Evolutionary conservation across 805 yeast species (phyloP), one percentile per base, ranked within the genome.

Genomic region (Candida silvatica): DNA sequence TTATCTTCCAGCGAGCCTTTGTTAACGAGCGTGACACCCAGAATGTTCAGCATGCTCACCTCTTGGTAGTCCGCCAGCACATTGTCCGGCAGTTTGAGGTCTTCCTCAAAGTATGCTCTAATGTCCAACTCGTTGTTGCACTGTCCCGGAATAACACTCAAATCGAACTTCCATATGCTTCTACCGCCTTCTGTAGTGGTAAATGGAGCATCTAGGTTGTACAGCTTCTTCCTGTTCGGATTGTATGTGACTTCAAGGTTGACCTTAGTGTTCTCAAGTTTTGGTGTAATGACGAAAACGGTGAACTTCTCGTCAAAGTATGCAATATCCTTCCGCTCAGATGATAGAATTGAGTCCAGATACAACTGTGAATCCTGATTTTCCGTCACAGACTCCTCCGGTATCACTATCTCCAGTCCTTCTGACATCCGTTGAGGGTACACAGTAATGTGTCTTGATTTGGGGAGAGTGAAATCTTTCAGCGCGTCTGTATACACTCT

Each of bases 331-430:
- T 74, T 69, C 17, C 54, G 57, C 4, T 56, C 56, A 20, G 69
- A 61, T 42, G 80, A 87, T 18, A 71, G 61, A 2, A 70, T 64
- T 17, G 12, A 18, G 5, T 27, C 12, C 15, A 18, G 20, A 4
- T 20, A 20, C 35, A 20, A 20, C 39, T 20, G 20, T 42, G 46
- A 7, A 40, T 16, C 15, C 39, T 40, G 4, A 41, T 19, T 17
- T 17, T n/a, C 18, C 20, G 17, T 20, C 18, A 11, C 27, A 20
- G 29, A 15, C 11, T 20, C 20, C 15, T 31, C 34, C 15, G 34
- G 34, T 19, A 31, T 22, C 18, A 31, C 14, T 8, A 31, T 18
- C 27, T 20, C 16, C 15, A 31, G 20, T 14, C 17, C 31, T 28
- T 17, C 17, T 14, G 15, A 16, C 31, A 17, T n/a, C n/a, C n/a